Evolutionary conservation across 2,329 filamentous ascomycete species (phyloP), one percentile per base, ranked within the genome.

Genomic region (Xenoacremonium recifei): DNA sequence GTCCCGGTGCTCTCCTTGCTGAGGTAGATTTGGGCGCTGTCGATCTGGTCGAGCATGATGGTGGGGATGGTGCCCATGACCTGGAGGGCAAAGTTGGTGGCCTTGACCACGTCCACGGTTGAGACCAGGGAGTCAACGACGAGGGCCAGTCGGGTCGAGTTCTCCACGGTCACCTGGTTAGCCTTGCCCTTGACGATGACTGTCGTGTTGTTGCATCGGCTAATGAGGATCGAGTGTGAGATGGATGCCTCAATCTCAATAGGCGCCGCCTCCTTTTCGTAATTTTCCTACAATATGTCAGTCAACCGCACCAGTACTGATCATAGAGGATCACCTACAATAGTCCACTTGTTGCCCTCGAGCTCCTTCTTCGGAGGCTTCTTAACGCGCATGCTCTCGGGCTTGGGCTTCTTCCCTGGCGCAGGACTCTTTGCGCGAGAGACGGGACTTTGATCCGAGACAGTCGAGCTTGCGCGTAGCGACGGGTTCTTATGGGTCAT

Each of bases 401-500:
- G 88, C 71, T 92, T 92, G 39, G 87, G 85, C 67, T 90, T 91
- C 69, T 89, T 92, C 53, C 84, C 87, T 2, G 93, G 93, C 15
- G 88, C 87, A 2, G 90, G 91, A 50, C 88, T 95, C 76, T 93
- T 95, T 42, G 79, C 82, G 36, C 88, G 79, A 18, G 71, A 61
- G 6, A 76, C 74, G 11, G 69, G 65, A 30, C 73, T 72, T 45
- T 74, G 76, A 17, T 76, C 79, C 20, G 87, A 76, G 3, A 92
- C 88, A 2, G 80, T 77, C 11, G 87, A 86, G 47, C 75, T 74
- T 18, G 87, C 79, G 49, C 93, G 84, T 44, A 99, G 75, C 9
- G 84, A 81, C 12, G 93, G 93, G 68, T 99, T 99, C 75, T 97
- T 97, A 71, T 99, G 93, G 46, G 93, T 99, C 92, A 96, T 96